Conservation (phyloP, 2,329 filamentous ascomycete species). For the Ambrosiella xylebori region DNA sequence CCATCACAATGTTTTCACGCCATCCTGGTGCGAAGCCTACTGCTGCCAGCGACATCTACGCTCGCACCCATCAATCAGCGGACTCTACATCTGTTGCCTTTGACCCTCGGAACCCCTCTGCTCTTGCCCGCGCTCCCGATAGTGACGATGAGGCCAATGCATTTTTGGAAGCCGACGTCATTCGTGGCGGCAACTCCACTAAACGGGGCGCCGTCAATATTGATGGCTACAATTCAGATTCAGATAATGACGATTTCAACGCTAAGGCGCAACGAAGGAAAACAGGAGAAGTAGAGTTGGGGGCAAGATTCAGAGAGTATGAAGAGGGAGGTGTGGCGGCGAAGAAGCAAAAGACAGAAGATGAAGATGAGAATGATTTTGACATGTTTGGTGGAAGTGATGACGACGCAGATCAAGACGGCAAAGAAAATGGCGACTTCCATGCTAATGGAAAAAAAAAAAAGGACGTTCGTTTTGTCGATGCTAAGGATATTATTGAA, state of each 20-base stretch:
- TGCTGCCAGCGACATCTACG: slow-evolving; percentile 65
- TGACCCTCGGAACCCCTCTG: slow-evolving; percentile 86
- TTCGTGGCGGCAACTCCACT: slow-evolving; percentile 57
- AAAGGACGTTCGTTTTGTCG: slow-evolving; percentile 44
- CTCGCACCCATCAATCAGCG: slow-evolving; percentile 46
- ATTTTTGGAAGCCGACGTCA: slow-evolving; percentile 80
- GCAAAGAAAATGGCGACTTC: slow-evolving; percentile 16
- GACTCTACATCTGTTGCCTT: slow-evolving; percentile 53
- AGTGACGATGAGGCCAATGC: slow-evolving; percentile 45
- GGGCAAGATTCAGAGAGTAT: slow-evolving; percentile 34
- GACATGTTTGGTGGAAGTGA: slow-evolving; percentile 73
- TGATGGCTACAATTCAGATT: slow-evolving; percentile 92
- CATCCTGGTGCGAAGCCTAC: slow-evolving; percentile 59
- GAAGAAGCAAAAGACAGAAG: slow-evolving; percentile 17
- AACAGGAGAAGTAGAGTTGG: slow-evolving; percentile 17
- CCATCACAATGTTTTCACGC: slow-evolving; percentile 34
- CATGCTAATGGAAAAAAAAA: slow-evolving; percentile 36
- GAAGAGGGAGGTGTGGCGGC: slow-evolving; percentile 25
- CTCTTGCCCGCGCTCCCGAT: slow-evolving; percentile 64
- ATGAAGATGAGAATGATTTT: slow-evolving; percentile 38
- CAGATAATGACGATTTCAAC: slow-evolving; percentile 77
- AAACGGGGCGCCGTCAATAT: slow-evolving; percentile 92
- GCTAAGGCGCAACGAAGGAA: slow-evolving; percentile 46
- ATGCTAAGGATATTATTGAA: slow-evolving; percentile 44
- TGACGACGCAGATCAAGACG: slow-evolving; percentile 27